Base-by-base conservation (phyloP, 192 early-diverging fungal genomes). In the Rhizophagus sp. region DNA sequence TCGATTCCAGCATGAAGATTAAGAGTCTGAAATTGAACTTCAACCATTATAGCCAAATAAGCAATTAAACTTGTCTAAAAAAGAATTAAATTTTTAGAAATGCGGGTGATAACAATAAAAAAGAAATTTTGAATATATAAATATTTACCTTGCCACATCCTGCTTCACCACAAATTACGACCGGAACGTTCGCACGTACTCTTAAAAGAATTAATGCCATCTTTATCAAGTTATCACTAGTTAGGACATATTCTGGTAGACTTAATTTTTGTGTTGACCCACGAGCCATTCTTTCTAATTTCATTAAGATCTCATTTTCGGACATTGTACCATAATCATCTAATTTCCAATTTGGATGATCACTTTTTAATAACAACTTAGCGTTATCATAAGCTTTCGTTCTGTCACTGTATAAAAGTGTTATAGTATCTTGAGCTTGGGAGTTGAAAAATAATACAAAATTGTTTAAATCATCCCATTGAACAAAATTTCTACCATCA, bases 61-160 rank as follows among this genome's bases (percentile, higher is more conserved):
- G 65, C 65, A n/a, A 76, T 76, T 41, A 76, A 33, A 68, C 61
- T 65, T 76, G 75, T 76, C 75, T 76, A 36, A 63, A 15, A 52
- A 52, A 17, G 5, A 15, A 52, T 19, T 19, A 5, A 52, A 15
- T 13, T 76, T 49, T 50, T 19, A 24, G 19, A 10, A 36, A 64
- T 27, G 69, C 22, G 0, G 15, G n/a, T n/a, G n/a, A 11, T 50
- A 57, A n/a, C 13, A 25, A 76, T 4, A 52, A 19, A 52, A n/a
- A 19, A 52, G 4, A 52, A 19, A 17, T 17, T 52, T 25, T 76
- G 13, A 70, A 36, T 25, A 12, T 25, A 50, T 25, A 27, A 36
- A 71, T 36, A 36, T 1, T 17, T 52, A 52, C 50, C 4, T 52
- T 52, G 50, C 50, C 50, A 52, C 50, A 52, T 19, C 50, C 75